Base-by-base conservation (phyloP, 345 rosid genomes). In the Acer saccharum region DNA sequence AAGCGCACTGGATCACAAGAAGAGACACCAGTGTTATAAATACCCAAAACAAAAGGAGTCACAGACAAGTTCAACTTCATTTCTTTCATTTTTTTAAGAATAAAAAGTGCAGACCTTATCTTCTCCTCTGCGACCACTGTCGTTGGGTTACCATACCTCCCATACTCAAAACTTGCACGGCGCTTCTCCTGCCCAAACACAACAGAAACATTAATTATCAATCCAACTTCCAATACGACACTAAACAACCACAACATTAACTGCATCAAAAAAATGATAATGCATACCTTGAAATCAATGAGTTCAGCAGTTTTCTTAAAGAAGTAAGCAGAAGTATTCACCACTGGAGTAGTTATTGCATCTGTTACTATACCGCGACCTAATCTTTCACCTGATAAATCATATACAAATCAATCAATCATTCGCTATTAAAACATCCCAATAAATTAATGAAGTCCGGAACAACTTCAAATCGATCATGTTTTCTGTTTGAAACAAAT, bases 141-240 rank as follows among this genome's bases (percentile, higher is more conserved):
- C 10, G 99, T 96, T 1, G 99, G 99, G 86, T 96, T 96, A 62
- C 99, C 99, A 84, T 96, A 96, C 39, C 99, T 90, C 64, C 99
- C 99, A 85, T 96, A 96, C 79, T 94, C 99, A 78, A 91, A 96
- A 86, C 99, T 96, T 10, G 65, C 74, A 72, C 71, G 85, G 71
- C 99, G 91, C 71, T 94, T 92, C 87, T 96, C 99, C 98, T 96
- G 79, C 66, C 76, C 50, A 17, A 57, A 82, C 21, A 58, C 32
- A 17, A 63, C 13, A 74, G n/a, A 50, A 78, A 48, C 23, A 54
- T 65, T 6, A 75, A 65, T n/a, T 57, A 50, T 35, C 4, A 57
- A 64, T 16, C 50, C 57, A 44, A 69, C 1, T n/a, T 57, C 39
- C 57, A 52, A 46, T 35, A 10, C 14, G 2, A 46, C 13, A 46